Percentiles rank a stretch among this genome's conserved stretches.
Conservation (phyloP, 495 filamentous ascomycete species). For the Corynascus novoguineensis region DNA sequence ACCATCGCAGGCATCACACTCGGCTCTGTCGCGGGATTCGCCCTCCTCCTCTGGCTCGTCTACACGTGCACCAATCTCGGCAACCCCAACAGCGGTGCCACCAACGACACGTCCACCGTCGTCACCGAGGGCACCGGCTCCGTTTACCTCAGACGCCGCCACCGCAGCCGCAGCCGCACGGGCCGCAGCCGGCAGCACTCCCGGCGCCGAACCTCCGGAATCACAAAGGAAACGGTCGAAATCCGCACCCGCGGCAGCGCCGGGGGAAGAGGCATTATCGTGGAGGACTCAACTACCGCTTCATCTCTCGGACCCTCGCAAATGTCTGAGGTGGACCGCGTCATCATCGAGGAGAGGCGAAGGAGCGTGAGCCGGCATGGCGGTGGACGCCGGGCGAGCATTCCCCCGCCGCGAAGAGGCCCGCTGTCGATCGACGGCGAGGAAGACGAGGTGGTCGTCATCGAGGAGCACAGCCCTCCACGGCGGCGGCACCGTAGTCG, state of each 20-base stretch:
- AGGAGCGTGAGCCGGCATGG: conserved; percentile 15
- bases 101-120: not conserved
- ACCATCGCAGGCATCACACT: conserved; percentile 79
- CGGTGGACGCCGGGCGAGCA: no score
- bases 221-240: conserved; percentile 32
- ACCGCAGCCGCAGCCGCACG: conserved; percentile 11
- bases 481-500: conserved; percentile 29
- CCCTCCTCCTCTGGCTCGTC: conserved; percentile 69
- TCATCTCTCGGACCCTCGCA: not conserved
- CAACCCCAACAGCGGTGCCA: conserved; percentile 3
- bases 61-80: conserved; percentile 60
- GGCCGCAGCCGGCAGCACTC: no score
- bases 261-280: conserved; percentile 20
- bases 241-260: conserved; percentile 27
- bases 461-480: conserved; percentile 39
- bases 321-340: conserved; percentile 23
- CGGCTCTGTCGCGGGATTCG: conserved; percentile 75
- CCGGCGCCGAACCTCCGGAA: not conserved
- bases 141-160: conserved; percentile 27
- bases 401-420: conserved; percentile 19
- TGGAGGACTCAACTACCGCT: no score
- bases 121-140: conserved; percentile 31
- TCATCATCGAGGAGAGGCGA: conserved; percentile 37
- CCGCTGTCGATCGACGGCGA: conserved; percentile 27
- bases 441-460: conserved; percentile 38